A percentile compares a stretch with the other conserved stretches of the same genome.
phyloP scores from a whole-genome alignment of 2,329 filamentous ascomycete species.

The Chaetomium globosum region DNA sequence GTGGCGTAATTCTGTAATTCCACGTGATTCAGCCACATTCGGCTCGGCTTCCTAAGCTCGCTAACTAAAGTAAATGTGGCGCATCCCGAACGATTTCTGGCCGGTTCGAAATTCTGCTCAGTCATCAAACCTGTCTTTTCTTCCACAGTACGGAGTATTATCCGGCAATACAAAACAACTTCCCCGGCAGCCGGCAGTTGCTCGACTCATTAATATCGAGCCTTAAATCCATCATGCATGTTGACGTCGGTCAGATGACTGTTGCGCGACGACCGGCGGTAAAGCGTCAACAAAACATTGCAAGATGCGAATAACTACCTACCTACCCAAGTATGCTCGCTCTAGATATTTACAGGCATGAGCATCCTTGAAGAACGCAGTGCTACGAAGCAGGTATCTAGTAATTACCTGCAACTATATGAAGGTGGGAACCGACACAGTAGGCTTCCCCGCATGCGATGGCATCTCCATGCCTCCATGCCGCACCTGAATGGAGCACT shows the following conservation, averaged over 20 bases:
- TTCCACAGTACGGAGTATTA: not conserved
- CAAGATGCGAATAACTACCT: no score
- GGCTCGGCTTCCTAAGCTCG: no score
- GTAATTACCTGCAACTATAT: no score
- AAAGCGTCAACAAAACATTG: not conserved
- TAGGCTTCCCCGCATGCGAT: not conserved
- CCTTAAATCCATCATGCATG: slow-evolving; percentile 13
- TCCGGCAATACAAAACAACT: not conserved
- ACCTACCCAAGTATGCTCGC: not conserved
- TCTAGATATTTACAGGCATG: not conserved
- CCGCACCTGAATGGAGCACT: not conserved
- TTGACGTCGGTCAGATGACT: slow-evolving; percentile 9
- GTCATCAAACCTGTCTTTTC: not conserved
- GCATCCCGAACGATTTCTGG: not conserved
- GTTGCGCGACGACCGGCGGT: not conserved
- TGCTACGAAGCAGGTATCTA: no score
- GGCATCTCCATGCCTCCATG: not conserved
- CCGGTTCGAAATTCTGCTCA: not conserved
- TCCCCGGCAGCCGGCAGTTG: slow-evolving; percentile 11
- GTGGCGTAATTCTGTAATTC: slow-evolving; percentile 16
- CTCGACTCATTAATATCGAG: not conserved
- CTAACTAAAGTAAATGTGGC: no score
- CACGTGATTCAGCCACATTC: not conserved
- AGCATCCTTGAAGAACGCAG: no score
- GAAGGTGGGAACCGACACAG: not conserved